Evolutionary conservation across 2,329 filamentous ascomycete species (phyloP).

Genomic region (Pseudogymnoascus sp.): DNA sequence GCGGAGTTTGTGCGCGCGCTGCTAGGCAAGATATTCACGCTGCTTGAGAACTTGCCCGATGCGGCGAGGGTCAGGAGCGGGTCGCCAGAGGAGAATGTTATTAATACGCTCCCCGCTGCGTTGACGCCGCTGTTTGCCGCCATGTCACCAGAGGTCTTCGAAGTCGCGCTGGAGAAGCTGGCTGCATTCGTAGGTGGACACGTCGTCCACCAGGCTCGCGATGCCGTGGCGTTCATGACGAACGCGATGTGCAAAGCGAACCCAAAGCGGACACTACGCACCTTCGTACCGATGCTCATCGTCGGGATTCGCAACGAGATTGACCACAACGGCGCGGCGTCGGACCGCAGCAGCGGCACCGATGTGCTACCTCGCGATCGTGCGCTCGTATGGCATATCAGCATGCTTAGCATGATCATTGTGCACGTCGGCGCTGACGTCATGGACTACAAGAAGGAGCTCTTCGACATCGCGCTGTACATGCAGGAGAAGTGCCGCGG

Average conservation of each 20-base stretch:
- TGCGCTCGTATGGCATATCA: conserved; percentile 92
- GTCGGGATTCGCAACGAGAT: conserved; percentile 93
- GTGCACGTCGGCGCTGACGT: conserved; percentile 92
- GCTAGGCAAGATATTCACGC: conserved; percentile 87
- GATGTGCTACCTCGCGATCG: conserved; percentile 90
- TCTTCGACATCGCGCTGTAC: conserved; percentile 85
- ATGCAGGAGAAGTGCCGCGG: conserved; percentile 96
- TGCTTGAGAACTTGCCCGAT: conserved; percentile 92
- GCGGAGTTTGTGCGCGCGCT: conserved; percentile 88
- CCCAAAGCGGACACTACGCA: conserved; percentile 84
- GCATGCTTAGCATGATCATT: conserved; percentile 95
- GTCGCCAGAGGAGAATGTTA: conserved; percentile 92
- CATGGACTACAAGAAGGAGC: conserved; percentile 77
- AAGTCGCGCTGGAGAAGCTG: conserved; percentile 85
- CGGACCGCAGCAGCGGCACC: conserved; percentile 84
- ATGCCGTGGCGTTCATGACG: conserved; percentile 98
- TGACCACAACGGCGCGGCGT: conserved; percentile 91
- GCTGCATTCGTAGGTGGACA: conserved; percentile 86
- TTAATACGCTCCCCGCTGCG: conserved; percentile 88
- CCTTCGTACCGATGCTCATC: conserved; percentile 83
- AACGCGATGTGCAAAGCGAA: conserved; percentile 95
- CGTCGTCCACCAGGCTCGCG: conserved; percentile 91
- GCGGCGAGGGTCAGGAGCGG: conserved; percentile 79
- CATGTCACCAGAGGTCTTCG: conserved; percentile 86
- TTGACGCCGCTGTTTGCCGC: conserved; percentile 86